Evolutionary conservation across 1,139 yeast genomes (phyloP), one percentile per base, ranked within the genome.

Genomic region (Hyphopichia pseudoburtonii): DNA sequence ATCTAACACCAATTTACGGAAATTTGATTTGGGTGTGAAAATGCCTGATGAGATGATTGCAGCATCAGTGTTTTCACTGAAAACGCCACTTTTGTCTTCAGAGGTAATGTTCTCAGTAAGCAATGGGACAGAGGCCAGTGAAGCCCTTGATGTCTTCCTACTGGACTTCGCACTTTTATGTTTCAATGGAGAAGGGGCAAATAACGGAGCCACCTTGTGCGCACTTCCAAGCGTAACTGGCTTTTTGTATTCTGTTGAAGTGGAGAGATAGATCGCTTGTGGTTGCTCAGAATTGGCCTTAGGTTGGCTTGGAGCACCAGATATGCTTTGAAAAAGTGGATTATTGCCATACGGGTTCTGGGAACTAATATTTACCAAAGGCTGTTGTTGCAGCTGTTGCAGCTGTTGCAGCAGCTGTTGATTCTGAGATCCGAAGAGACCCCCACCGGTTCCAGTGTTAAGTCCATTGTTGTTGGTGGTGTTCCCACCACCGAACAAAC

Each of bases 311-410:
- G 42, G 56, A 12, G 42, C 23, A 33, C 58, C 61, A 12, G 66
- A 63, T 22, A 71, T 64, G 39, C 72, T 64, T 50, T 70, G 69
- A 62, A 78, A 83, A 36, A 82, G 64, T 4, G 87, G 87, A 54
- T 81, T 82, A 45, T 71, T 71, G 3, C 92, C 90, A 56, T 82
- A 85, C 30, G 94, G 92, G 54, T 85, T 85, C 44, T 75, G 81
- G 30, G 75, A 70, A 39, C 71, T 68, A 24, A 80, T 66, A 27
- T 76, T 78, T 29, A 67, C 55, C 42, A 66, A 45, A 34, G 57
- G 64, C 28, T 52, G 60, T 33, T 45, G 60, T 37, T 53, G n/a
- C n/a, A n/a, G n/a, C n/a, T n/a, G 66, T 34, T 55, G 62, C 31
- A 47, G 53, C 30, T 38, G 48, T 34, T 37, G 50, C 22, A 41